Percentiles rank a stretch among this genome's conserved stretches.
phyloP scores from a whole-genome alignment of 352 stramenopile species.

The Phytophthora melonis region DNA sequence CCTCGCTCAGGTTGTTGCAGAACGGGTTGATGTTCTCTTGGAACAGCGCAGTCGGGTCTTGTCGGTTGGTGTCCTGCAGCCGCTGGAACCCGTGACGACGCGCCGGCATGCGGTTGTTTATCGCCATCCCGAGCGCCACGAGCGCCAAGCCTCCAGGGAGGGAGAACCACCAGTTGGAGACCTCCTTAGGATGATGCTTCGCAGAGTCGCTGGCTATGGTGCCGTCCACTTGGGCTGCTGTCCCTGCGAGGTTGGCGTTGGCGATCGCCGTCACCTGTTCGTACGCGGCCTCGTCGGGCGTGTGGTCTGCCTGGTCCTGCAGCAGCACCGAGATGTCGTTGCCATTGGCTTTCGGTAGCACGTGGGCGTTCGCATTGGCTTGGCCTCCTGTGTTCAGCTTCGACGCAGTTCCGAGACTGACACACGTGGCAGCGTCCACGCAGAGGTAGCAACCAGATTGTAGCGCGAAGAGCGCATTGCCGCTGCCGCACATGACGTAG shows the following conservation, averaged over 20 bases:
- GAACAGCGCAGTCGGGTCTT: conserved; percentile 8
- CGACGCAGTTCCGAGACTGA: background rate
- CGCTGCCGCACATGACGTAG: conserved; percentile 23
- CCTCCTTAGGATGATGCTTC: conserved; percentile 1
- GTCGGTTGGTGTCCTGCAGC: conserved; percentile 40
- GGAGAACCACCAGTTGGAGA: conserved; percentile 62
- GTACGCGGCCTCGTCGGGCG: conserved; percentile 16
- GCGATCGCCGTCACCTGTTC: conserved; percentile 18
- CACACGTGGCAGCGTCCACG: conserved; percentile 49
- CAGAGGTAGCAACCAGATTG: conserved; percentile 62
- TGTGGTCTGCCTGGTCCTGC: conserved; percentile 29
- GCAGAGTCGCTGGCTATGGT: background rate
- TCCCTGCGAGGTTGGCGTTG: conserved; percentile 29
- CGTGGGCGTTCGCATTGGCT: background rate
- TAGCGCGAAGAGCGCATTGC: conserved; percentile 46
- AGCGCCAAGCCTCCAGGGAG: conserved; percentile 51
- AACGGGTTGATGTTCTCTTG: conserved; percentile 87
- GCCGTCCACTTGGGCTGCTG: conserved; percentile 12
- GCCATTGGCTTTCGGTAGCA: conserved; percentile 33
- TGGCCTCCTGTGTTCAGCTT: conserved; percentile 1
- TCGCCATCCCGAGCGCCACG: conserved; percentile 49
- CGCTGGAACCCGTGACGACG: conserved; percentile 46
- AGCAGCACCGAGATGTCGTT: conserved; percentile 40
- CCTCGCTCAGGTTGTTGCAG: conserved; percentile 40
- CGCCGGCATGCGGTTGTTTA: conserved; percentile 26